phyloP scores from a whole-genome alignment of 345 rosid species.

The Corchorus olitorius region DNA sequence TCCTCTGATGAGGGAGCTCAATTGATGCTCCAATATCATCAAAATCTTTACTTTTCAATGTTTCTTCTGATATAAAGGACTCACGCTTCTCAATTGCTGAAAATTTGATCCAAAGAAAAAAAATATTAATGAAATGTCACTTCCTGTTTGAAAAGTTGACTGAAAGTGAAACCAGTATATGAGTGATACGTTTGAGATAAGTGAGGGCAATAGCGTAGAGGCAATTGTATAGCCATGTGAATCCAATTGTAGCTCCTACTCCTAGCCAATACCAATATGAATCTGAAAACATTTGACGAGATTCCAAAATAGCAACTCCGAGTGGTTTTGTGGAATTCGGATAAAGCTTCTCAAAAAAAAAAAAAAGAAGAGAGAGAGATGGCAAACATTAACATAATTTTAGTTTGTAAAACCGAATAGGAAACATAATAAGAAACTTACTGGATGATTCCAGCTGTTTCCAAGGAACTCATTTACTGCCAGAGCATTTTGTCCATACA shows the following conservation, averaged over 20 bases:
- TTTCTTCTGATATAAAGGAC: conserved; percentile 42
- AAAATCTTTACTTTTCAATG: conserved; percentile 28
- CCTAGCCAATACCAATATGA: conserved; percentile 74
- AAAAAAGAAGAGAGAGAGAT: background rate
- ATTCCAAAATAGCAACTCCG: conserved; percentile 48
- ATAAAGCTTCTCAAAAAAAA: conserved; percentile 12
- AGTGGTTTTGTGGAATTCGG: conserved; percentile 32
- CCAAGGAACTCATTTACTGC: conserved; percentile 67
- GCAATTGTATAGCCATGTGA: conserved; percentile 45
- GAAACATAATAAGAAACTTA: conserved; percentile 16
- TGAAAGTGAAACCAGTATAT: conserved; percentile 7
- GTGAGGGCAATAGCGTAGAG: conserved; percentile 49
- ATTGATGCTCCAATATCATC: conserved; percentile 21
- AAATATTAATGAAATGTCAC: background rate
- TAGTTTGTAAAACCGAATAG: background rate
- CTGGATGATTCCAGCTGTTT: conserved; percentile 53
- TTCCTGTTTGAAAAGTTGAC: conserved; percentile 6
- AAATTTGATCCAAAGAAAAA: background rate
- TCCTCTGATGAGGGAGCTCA: conserved; percentile 28
- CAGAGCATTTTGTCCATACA: conserved; percentile 74
- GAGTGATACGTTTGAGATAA: conserved; percentile 45
- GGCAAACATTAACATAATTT: background rate
- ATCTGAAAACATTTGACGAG: conserved; percentile 44
- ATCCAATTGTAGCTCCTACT: conserved; percentile 54
- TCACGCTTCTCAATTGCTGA: conserved; percentile 65